Evolutionary conservation across 2,329 filamentous ascomycete species (phyloP).

Genomic region (Phoma herbarum): DNA sequence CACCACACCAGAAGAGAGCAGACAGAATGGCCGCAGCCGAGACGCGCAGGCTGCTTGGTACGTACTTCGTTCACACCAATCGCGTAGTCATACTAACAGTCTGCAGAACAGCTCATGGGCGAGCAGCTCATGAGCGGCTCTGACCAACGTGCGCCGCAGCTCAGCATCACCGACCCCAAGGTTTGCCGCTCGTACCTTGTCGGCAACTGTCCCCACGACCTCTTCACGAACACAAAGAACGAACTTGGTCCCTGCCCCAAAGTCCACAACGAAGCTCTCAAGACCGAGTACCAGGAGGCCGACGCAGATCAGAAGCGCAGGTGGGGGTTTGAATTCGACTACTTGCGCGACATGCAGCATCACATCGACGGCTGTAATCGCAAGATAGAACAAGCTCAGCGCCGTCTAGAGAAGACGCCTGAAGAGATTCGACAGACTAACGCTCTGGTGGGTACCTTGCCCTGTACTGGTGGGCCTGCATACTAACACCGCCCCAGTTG

Average conservation of each 20-base stretch:
- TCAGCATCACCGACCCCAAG: conserved; percentile 89
- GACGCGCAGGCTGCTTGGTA: conserved; percentile 93
- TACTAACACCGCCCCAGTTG: conserved; percentile 58
- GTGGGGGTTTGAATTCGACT: conserved; percentile 95
- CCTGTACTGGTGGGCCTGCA: too few species aligned
- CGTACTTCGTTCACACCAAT: conserved; percentile 21
- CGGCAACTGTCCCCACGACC: conserved; percentile 95
- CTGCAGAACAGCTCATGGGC: conserved; percentile 81
- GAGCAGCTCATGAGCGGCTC: conserved; percentile 78
- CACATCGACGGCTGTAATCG: conserved; percentile 98
- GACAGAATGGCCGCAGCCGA: conserved; percentile 90
- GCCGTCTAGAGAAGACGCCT: conserved; percentile 92
- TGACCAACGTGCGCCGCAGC: conserved; percentile 77
- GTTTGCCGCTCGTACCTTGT: conserved; percentile 94
- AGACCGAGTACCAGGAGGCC: conserved; percentile 84
- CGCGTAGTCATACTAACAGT: conserved; percentile 27
- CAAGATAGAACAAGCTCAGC: conserved; percentile 88
- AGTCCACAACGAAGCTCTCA: conserved; percentile 86
- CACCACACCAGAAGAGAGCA: conserved; percentile 9
- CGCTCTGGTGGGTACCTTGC: conserved; percentile 65
- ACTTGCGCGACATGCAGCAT: conserved; percentile 93
- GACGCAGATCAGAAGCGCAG: conserved; percentile 75
- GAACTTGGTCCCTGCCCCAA: conserved; percentile 90
- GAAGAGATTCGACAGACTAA: conserved; percentile 98
- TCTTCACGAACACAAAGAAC: conserved; percentile 99